phyloP scores from a whole-genome alignment of 108 stramenopile species.

The Fragilariopsis cylindrus region DNA sequence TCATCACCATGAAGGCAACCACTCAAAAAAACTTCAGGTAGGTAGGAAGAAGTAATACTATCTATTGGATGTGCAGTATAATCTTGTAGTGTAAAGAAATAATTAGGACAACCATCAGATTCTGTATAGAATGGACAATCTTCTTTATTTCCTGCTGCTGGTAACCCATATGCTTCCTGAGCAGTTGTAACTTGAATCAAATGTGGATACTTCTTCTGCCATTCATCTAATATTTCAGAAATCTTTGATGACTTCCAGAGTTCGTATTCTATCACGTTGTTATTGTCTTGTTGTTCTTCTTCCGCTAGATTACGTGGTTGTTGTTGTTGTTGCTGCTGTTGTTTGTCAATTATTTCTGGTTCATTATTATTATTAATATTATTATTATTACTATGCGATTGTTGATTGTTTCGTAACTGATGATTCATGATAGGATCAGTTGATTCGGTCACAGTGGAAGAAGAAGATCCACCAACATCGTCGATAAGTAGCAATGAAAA shows the following conservation, averaged over 20 bases:
- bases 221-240: conserved; percentile 26
- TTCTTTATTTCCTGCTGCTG: conserved; percentile 56
- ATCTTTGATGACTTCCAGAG: conserved; percentile 44
- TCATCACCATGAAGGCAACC: conserved; percentile 96
- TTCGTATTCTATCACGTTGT: conserved; percentile 19
- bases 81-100: conserved; percentile 79
- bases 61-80: conserved; percentile 68
- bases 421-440: neutral
- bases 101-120: conserved; percentile 68
- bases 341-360: neutral
- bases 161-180: conserved; percentile 73
- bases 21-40: conserved; percentile 93
- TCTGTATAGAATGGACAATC: conserved; percentile 54
- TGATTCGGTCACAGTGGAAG: neutral
- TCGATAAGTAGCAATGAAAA: too few relatives aligned
- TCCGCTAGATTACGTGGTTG: neutral
- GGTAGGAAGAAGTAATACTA: conserved; percentile 46
- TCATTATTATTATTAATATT: neutral
- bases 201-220: conserved; percentile 58
- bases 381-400: too few relatives aligned
- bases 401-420: too few relatives aligned
- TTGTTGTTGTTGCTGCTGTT: neutral
- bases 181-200: conserved; percentile 65
- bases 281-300: neutral
- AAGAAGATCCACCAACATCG: neutral